Evolutionary conservation across 192 early-diverging fungal genomes (phyloP), one percentile per base, ranked within the genome.

Genomic region (Ramicandelaber brevisporus): DNA sequence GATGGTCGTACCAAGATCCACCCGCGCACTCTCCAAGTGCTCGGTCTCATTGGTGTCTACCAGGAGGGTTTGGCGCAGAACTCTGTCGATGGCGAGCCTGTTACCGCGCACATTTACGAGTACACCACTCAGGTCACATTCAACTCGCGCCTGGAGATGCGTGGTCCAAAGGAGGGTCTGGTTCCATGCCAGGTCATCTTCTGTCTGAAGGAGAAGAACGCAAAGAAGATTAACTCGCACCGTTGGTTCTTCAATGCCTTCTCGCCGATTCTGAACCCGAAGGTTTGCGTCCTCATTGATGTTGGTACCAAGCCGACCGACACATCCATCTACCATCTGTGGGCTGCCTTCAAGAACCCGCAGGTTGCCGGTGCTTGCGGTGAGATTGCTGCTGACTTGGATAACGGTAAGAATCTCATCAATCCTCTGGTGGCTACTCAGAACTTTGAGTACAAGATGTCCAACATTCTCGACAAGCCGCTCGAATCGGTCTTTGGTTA

Each of bases 371-470:
- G 88, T 14, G 88, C 88, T 5, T 93, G 88, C 37, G 88, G 88
- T 21, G 88, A 93, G 50, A 88, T 93, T 41, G 71, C 70, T 33
- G 75, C 78, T 4, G 73, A 82, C 32, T 48, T 81, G 26, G 86
- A 84, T 36, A 63, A 61, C 20, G 71, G 56, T 18, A 70, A 64
- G 37, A 39, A 34, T 26, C 69, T 71, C 24, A 51, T 82, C 14
- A 89, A 88, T 36, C 85, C 85, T 12, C 47, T 93, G 21, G 80
- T 93, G 0, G 88, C 88, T 2, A 71, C 78, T 3, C 88, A 93
- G 53, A 93, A 92, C 43, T 93, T 93, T 58, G 88, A 93, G 62
- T 93, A 93, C 68, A 93, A 93, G 42, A 92, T 92, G 64, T 80
- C 75, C 25, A 92, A 92, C 45, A 92, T 92, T 27, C 65, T 93